Conservation (phyloP, 495 filamentous ascomycete species). For the Penicillium cosmopolitanum region DNA sequence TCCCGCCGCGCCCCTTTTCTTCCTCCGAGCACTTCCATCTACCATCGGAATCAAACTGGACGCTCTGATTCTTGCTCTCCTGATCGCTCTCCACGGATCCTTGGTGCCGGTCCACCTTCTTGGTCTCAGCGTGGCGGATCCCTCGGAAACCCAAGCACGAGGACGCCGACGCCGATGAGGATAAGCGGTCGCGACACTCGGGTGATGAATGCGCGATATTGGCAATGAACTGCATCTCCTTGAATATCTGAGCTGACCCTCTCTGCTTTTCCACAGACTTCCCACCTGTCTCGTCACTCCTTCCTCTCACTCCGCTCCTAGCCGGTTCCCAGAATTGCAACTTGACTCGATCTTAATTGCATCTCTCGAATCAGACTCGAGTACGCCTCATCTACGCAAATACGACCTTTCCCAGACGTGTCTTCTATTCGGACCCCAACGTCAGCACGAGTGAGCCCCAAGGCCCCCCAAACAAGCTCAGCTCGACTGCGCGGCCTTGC, state of each 20-base stretch:
- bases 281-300: not conserved
- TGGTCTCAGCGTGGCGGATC: not conserved
- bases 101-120: not conserved
- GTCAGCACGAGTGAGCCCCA: slow-evolving; percentile 1
- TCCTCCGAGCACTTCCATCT: slow-evolving; percentile 4
- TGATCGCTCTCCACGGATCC: not conserved
- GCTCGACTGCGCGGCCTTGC: slow-evolving; percentile 13
- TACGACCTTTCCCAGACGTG: not conserved
- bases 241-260: not conserved
- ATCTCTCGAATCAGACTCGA: slow-evolving; percentile 9
- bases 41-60: not conserved
- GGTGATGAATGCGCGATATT: not conserved
- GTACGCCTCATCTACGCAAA: not conserved
- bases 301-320: slow-evolving; percentile 17
- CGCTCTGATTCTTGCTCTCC: not conserved
- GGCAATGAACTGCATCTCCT: not conserved
- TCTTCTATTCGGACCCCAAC: slow-evolving; percentile 3
- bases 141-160: not conserved
- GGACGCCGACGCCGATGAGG: not conserved
- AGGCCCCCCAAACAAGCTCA: slow-evolving; percentile 5
- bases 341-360: slow-evolving; percentile 2
- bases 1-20: slow-evolving; percentile 6
- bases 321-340: slow-evolving; percentile 12
- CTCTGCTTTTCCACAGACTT: not conserved
- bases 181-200: not conserved